phyloP scores from a whole-genome alignment of 345 rosid genomes.

The Gossypium anomalum region DNA sequence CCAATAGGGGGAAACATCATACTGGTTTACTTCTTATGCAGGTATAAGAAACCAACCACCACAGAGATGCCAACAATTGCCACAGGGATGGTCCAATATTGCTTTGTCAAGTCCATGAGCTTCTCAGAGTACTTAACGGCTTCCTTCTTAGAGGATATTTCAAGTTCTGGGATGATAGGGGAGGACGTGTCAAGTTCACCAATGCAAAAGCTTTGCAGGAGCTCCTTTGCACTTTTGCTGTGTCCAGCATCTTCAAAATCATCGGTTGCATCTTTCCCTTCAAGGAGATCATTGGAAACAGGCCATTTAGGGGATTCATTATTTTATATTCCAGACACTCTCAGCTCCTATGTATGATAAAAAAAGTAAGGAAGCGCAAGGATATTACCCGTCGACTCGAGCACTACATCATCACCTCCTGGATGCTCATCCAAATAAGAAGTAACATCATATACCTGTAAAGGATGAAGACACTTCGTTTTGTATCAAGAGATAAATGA shows the following conservation, averaged over 20 bases:
- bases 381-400: constrained; percentile 55
- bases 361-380: constrained; percentile 3
- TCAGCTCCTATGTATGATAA: background rate
- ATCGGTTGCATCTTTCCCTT: constrained; percentile 79
- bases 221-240: constrained; percentile 64
- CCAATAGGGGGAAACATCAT: background rate
- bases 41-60: constrained; percentile 49
- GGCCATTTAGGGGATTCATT: constrained; percentile 10
- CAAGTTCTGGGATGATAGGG: constrained; percentile 53
- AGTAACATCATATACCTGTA: constrained; percentile 76
- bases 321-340: background rate
- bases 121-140: constrained; percentile 30
- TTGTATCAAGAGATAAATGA: background rate
- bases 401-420: constrained; percentile 89
- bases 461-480: background rate
- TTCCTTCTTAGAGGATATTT: constrained; percentile 44
- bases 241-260: constrained; percentile 94
- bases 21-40: constrained; percentile 55
- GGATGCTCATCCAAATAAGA: constrained; percentile 90
- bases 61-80: constrained; percentile 55
- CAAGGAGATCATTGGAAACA: constrained; percentile 10
- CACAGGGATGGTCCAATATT: constrained; percentile 69
- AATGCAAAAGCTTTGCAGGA: constrained; percentile 52
- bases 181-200: constrained; percentile 69
- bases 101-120: constrained; percentile 48